Base-by-base conservation (phyloP, 1,284 basidiomycete genomes). In the Chalciporus piperatoides region DNA sequence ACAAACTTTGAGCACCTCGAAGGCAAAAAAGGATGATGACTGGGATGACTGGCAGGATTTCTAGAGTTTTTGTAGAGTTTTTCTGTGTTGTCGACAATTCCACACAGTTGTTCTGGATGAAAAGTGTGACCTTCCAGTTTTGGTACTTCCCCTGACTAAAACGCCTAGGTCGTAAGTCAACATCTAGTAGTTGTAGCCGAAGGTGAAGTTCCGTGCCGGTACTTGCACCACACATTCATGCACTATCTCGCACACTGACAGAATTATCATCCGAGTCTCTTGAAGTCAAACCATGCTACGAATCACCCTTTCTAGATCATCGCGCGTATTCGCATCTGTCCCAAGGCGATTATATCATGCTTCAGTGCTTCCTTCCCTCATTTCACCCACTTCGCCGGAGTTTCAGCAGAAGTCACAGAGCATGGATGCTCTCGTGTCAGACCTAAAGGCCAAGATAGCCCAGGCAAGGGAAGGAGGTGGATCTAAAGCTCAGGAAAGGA, bases 31-130 rank as follows among this genome's bases (percentile, higher is more conserved):
- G 61, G 72, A 70, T 37, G 78, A 76, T 50, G 78, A 79, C 38
- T 87, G 85, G 82, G 84, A 79, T 48, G 85, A 88, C 36, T 90
- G 86, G 86, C 82, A 87, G 67, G 84, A 86, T 61, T 88, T 88
- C 61, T 88, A 76, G 72, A 53, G n/a, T 33, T 33, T 33, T 5
- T 15, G n/a, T 33, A 58, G 41, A 21, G 17, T 41, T 8, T 32
- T n/a, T 33, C 32, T n/a, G 6, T 15, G 32, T 7, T 14, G n/a
- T 33, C 6, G 2, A 15, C 32, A 15, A 15, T 30, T 30, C 28
- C 12, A 30, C 28, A 30, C 8, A 25, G 1, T 30, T 27, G 6
- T 41, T 10, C 39, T 11, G 8, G 3, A n/a, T 15, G 4, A 23
- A 12, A 15, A 21, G 15, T 23, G 39, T 15, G 39, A 23, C n/a